Conservation (phyloP, 805 yeast species). For the Suhomyces sp. region DNA sequence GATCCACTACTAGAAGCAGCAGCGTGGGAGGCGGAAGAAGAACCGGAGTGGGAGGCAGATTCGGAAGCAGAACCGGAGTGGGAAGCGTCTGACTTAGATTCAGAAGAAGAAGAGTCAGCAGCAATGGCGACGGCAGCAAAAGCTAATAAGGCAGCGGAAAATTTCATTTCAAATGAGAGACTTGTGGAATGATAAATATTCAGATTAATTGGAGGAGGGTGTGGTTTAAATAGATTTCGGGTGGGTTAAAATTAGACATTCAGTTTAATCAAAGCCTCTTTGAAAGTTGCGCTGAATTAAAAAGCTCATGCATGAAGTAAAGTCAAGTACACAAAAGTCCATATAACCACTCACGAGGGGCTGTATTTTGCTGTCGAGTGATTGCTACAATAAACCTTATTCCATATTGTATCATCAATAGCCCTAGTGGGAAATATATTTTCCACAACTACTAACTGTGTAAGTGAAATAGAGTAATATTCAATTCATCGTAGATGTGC, state of each 20-base stretch:
- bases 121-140: slow-evolving; percentile 9
- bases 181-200: not conserved
- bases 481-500: not conserved
- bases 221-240: not conserved
- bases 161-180: slow-evolving; percentile 11
- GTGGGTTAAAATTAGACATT: not conserved
- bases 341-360: not conserved
- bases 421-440: not conserved
- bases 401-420: not conserved
- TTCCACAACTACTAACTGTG: not conserved
- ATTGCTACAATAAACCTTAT: not conserved
- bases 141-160: slow-evolving; percentile 9
- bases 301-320: not conserved
- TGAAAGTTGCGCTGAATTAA: not conserved
- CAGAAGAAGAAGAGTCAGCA: slow-evolving; percentile 9
- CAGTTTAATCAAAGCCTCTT: not conserved
- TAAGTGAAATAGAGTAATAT: not conserved
- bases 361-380: not conserved
- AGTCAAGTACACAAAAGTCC: not conserved
- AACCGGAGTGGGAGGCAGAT: slow-evolving; percentile 13
- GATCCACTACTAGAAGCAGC: slow-evolving; percentile 11
- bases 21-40: slow-evolving; percentile 8
- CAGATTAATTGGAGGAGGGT: not conserved
- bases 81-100: slow-evolving; percentile 9
- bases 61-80: slow-evolving; percentile 10